These are phyloP conservation scores for Moelleriella libera DNA, from an alignment of 2,329 filamentous ascomycete genomes.

Conservation along the genomic window DNA sequence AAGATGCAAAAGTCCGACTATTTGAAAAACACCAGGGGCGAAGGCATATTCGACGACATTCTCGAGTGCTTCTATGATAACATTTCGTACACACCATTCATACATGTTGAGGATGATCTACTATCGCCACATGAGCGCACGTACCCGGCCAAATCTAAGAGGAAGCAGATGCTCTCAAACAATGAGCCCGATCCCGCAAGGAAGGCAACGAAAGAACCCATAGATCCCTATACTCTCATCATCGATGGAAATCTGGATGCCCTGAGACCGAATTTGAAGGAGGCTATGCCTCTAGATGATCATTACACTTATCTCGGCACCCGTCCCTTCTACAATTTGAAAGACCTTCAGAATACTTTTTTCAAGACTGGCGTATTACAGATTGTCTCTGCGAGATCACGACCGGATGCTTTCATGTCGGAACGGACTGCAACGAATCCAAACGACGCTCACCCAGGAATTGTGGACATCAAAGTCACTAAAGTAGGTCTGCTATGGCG, in stretches of 20 bases:
- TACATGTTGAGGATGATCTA: conserved; percentile 87
- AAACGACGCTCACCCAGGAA: conserved; percentile 73
- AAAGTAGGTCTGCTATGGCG: conserved; percentile 93
- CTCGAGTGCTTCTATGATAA: conserved; percentile 97
- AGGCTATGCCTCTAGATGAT: conserved; percentile 87
- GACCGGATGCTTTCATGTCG: conserved; percentile 89
- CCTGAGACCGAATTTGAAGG: conserved; percentile 72
- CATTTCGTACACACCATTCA: conserved; percentile 95
- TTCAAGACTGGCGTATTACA: conserved; percentile 85
- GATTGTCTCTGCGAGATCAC: conserved; percentile 84
- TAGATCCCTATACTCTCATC: conserved; percentile 91
- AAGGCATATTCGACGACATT: conserved; percentile 87
- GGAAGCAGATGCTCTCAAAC: conserved; percentile 54
- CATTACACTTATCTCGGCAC: conserved; percentile 80
- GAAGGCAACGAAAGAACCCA: conserved; percentile 61
- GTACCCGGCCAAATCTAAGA: conserved; percentile 55
- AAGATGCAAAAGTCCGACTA: conserved; percentile 98
- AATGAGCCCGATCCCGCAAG: conserved; percentile 37
- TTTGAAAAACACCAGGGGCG: conserved; percentile 82
- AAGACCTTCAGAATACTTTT: conserved; percentile 74
- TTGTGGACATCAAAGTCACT: conserved; percentile 94
- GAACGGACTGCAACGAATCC: conserved; percentile 77
- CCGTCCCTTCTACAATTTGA: conserved; percentile 59
- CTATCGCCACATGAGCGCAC: conserved; percentile 66
- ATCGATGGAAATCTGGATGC: conserved; percentile 77